A percentile compares a stretch with the other conserved stretches of the same genome.
Conservation (phyloP, 306 rosid species). For the Lagenaria siceraria region DNA sequence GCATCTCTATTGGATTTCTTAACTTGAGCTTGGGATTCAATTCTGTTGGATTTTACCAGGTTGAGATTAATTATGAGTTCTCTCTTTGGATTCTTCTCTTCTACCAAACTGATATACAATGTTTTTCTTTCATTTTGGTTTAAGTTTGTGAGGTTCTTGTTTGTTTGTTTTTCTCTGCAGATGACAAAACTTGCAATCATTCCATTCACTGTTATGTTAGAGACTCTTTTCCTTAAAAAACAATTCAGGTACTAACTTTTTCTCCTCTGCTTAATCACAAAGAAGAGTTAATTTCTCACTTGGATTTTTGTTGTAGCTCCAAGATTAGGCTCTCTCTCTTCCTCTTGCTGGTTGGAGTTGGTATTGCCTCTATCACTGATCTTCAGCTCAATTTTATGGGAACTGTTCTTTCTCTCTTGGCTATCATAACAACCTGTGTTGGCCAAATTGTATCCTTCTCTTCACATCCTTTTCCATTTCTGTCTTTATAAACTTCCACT, state of each 20-base stretch:
- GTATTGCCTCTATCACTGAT: conserved; percentile 91
- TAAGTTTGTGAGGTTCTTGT: background rate
- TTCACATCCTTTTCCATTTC: background rate
- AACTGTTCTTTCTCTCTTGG: conserved; percentile 67
- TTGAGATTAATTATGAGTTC: background rate
- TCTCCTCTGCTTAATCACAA: background rate
- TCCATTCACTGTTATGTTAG: conserved; percentile 85
- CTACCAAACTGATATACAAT: background rate
- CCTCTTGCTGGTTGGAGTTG: conserved; percentile 80
- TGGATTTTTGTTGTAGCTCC: conserved; percentile 38
- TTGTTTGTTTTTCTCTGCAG: conserved; percentile 22
- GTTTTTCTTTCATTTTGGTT: background rate
- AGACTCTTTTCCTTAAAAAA: conserved; percentile 67
- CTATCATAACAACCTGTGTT: conserved; percentile 81
- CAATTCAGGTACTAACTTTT: conserved; percentile 62
- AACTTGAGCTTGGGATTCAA: conserved; percentile 94
- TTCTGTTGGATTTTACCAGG: conserved; percentile 98
- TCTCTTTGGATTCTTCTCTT: background rate
- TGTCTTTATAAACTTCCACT: background rate
- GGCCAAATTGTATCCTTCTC: conserved; percentile 87
- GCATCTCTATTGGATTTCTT: conserved; percentile 85
- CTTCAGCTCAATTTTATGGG: conserved; percentile 93
- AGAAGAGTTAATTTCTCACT: background rate
- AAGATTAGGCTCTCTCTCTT: conserved; percentile 66
- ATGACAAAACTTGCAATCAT: conserved; percentile 99